Base-by-base conservation (phyloP, 306 rosid genomes). In the Luffa aegyptiaca region DNA sequence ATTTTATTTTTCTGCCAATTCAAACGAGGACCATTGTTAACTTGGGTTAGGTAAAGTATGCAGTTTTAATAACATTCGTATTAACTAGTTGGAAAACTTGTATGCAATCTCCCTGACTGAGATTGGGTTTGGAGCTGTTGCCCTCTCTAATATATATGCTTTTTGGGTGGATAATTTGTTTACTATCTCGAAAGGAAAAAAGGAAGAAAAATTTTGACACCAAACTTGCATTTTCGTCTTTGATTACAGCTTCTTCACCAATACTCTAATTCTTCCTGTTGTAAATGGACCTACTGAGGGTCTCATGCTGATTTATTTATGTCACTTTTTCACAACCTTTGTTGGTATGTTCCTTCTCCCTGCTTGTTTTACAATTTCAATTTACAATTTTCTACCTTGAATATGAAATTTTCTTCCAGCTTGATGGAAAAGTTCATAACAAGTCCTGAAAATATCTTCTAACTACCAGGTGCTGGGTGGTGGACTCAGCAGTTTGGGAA, bases 271-370 rank as follows among this genome's bases (percentile, higher is more conserved):
- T 78, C 93, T 96, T 71, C 98, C 99, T 12, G 96, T 86, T 80
- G 10, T 96, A 46, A 96, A 96, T 86, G 99, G 99, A 63, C 98
- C 99, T 77, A 96, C 99, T 0, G 99, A 96, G 86, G 99, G 99
- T 87, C 94, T 96, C 75, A 85, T 89, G 98, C 83, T 93, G 81
- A 91, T 96, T 73, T 93, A 91, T 82, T 6, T 85, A 39, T 2
- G 51, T 66, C 99, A 96, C 81, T 90, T 89, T 85, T 91, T 93
- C 88, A 96, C 98, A 20, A 89, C 96, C 59, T 14, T 90, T 42
- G 97, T 93, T 12, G 99, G 99, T 95, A 93, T 55, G 88, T 16
- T 83, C 80, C 73, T 52, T 83, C 80, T 84, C 31, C 41, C 62
- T 46, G 62, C 64, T 52, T 20, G 55, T 45, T 45, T 79, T 69